Evolutionary conservation across 2,329 filamentous ascomycete species (phyloP).

Genomic region (Madurella fahalii): DNA sequence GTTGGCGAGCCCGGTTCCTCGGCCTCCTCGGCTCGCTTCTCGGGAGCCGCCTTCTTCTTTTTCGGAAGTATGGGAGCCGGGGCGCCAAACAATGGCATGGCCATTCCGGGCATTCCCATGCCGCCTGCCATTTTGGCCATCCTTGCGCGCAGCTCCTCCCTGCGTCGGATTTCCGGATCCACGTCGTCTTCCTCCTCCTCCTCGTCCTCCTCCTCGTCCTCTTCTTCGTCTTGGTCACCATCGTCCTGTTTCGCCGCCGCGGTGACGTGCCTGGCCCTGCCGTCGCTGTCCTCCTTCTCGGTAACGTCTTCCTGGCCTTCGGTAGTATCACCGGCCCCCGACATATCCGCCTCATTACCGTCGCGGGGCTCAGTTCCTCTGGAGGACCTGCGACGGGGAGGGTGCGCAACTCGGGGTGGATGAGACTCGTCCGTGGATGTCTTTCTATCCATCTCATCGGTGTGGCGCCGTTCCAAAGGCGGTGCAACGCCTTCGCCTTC

Average conservation of each 20-base stretch:
- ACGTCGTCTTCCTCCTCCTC: constrained; percentile 81
- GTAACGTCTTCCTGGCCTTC: constrained; percentile 57
- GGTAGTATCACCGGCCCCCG: constrained; percentile 59
- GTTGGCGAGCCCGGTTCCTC: constrained; percentile 43
- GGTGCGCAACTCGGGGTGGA: constrained; percentile 37
- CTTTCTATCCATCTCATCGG: constrained; percentile 45
- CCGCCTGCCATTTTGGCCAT: constrained; percentile 99
- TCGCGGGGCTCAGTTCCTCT: constrained; percentile 49
- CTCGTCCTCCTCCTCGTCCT: constrained; percentile 56
- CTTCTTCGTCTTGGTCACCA: constrained; percentile 36
- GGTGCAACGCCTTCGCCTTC: constrained; percentile 35
- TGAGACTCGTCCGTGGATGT: constrained; percentile 50
- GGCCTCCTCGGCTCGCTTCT: constrained; percentile 40
- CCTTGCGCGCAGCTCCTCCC: constrained; percentile 82
- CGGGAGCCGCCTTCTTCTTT: constrained; percentile 52
- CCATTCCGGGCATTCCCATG: constrained; percentile 95
- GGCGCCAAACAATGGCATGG: constrained; percentile 35
- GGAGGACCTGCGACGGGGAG: constrained; percentile 51
- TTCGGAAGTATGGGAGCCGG: constrained; percentile 62
- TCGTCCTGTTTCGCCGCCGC: constrained; percentile 38
- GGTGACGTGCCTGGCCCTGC: constrained; percentile 41
- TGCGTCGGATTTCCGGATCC: constrained; percentile 80
- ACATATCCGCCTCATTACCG: constrained; percentile 63
- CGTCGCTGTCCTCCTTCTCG: constrained; percentile 72
- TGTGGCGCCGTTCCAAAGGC: constrained; percentile 44